Conservation (phyloP, 768 basidiomycete genomes). For the Mycena albidolilacea region DNA sequence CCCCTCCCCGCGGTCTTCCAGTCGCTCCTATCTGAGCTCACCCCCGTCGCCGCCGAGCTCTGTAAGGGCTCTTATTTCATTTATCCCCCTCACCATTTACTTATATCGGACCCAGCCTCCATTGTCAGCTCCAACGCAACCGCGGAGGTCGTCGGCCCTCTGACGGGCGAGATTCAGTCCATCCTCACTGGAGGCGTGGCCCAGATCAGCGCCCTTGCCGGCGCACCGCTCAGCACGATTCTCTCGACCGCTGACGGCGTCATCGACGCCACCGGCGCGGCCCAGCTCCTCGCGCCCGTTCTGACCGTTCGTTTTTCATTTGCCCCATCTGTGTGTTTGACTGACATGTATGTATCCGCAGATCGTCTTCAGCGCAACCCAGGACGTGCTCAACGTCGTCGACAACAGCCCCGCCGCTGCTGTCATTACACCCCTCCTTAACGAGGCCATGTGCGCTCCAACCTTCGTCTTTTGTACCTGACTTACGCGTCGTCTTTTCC, state of each 20-base stretch:
- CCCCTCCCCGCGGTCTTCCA: slow-evolving; percentile 33
- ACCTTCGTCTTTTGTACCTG: not conserved
- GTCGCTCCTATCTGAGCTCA: slow-evolving; percentile 11
- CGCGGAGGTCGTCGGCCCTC: slow-evolving; percentile 20
- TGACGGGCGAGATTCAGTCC: slow-evolving; percentile 15
- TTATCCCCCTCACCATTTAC: not conserved
- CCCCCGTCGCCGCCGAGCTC: slow-evolving; percentile 30
- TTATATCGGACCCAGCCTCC: slow-evolving; percentile 12
- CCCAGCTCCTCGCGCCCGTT: slow-evolving; percentile 29
- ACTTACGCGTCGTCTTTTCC: not conserved
- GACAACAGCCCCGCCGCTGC: slow-evolving; percentile 4
- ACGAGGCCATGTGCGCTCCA: slow-evolving; percentile 22
- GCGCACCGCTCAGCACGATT: slow-evolving; percentile 22
- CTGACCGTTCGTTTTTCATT: slow-evolving; percentile 13
- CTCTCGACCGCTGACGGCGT: slow-evolving; percentile 35
- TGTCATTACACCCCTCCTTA: slow-evolving; percentile 27
- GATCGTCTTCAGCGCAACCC: slow-evolving; percentile 26
- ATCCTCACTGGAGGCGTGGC: slow-evolving; percentile 17
- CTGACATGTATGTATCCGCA: not conserved
- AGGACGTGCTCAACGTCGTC: slow-evolving; percentile 26
- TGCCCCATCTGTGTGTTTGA: not conserved
- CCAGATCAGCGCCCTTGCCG: slow-evolving; percentile 30
- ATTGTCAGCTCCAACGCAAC: slow-evolving; percentile 31
- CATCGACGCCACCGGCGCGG: slow-evolving; percentile 22
- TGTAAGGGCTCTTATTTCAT: slow-evolving; percentile 9